A percentile compares a stretch with the other conserved stretches of the same genome.
Conservation (phyloP, 139 green algal genomes). For the Monoraphidium neglectum region DNA sequence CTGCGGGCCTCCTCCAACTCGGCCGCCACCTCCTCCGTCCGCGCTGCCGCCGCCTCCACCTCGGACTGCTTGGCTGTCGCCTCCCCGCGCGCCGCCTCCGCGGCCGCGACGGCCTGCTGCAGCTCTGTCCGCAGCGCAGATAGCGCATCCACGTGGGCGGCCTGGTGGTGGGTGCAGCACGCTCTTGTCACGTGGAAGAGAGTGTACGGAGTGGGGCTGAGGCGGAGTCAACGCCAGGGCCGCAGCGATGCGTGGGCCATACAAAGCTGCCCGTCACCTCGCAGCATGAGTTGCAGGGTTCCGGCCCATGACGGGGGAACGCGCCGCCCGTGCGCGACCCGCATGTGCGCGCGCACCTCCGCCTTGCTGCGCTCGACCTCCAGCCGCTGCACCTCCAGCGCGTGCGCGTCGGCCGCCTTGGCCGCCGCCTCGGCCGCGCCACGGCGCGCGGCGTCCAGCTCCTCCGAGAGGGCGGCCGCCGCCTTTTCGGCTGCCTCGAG, state of each 20-base stretch:
- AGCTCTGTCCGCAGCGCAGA: background rate
- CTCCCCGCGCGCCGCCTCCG: background rate
- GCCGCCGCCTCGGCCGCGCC: constrained; percentile 14
- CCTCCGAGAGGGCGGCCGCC: constrained; percentile 31
- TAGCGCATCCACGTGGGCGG: constrained; percentile 16
- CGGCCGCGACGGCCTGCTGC: background rate
- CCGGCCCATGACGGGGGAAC: no score
- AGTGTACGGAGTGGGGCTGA: no score
- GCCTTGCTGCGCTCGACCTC: constrained; percentile 31
- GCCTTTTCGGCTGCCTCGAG: constrained; percentile 27
- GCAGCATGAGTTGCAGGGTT: no score
- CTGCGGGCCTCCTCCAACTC: constrained; percentile 19
- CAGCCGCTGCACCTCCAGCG: constrained; percentile 40
- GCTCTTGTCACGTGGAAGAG: no score
- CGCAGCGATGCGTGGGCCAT: no score
- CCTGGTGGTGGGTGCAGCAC: constrained; percentile 38
- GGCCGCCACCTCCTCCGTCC: constrained; percentile 8
- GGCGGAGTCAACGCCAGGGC: no score
- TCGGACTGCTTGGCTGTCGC: constrained; percentile 13
- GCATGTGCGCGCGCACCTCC: constrained; percentile 12
- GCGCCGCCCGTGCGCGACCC: no score
- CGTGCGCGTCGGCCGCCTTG: constrained; percentile 30
- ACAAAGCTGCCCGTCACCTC: no score
- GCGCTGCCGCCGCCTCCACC: constrained; percentile 13
- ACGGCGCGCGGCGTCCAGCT: constrained; percentile 7